phyloP scores from a whole-genome alignment of 1,139 yeast species.

The Candida smagusa region DNA sequence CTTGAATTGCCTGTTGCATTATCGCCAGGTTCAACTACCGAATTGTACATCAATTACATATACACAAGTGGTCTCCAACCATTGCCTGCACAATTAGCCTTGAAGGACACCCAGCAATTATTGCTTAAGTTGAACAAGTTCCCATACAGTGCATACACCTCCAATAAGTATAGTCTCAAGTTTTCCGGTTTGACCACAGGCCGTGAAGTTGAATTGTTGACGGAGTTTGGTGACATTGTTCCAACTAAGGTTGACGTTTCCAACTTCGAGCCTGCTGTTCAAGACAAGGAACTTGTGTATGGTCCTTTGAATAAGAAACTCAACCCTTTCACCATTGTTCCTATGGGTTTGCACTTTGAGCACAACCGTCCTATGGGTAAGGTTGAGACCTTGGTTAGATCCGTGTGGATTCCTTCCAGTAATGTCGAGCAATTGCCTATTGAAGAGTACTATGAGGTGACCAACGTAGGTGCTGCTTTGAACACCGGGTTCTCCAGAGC shows the following conservation, averaged over 20 bases:
- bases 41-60: conserved; percentile 53
- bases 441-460: conserved; percentile 83
- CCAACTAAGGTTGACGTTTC: conserved; percentile 19
- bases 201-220: conserved; percentile 42
- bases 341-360: conserved; percentile 58
- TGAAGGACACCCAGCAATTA: conserved; percentile 64
- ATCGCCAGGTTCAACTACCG: conserved; percentile 55
- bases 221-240: conserved; percentile 10
- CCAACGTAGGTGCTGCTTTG: conserved; percentile 72
- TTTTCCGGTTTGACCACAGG: conserved; percentile 49
- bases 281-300: conserved; percentile 43
- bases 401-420: conserved; percentile 63
- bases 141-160: conserved; percentile 62
- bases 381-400: conserved; percentile 62
- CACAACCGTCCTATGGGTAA: conserved; percentile 66
- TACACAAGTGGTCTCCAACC: conserved; percentile 52
- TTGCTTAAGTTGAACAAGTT: conserved; percentile 53
- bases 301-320: conserved; percentile 51
- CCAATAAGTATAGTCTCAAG: conserved; percentile 48
- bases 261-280: conserved; percentile 29
- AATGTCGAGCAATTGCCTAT: conserved; percentile 43
- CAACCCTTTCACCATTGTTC: conserved; percentile 45
- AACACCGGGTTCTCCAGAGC: conserved; percentile 71
- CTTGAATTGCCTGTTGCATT: conserved; percentile 63
- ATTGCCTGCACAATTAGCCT: conserved; percentile 57